These are phyloP conservation scores for Croton laevigatus DNA, from an alignment of 441 rosid genomes.

Conservation along the genomic window DNA sequence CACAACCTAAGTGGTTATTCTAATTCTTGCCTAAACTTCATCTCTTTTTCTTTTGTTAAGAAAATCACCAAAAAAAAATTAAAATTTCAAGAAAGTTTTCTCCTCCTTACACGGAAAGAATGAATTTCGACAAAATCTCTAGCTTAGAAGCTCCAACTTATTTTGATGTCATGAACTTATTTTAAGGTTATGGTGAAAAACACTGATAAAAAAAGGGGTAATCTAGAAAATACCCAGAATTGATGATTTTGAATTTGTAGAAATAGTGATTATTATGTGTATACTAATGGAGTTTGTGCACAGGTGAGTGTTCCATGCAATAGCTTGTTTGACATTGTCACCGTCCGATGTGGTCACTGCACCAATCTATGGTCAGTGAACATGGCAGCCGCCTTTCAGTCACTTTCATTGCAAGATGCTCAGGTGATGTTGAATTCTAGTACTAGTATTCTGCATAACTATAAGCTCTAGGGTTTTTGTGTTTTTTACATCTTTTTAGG, in stretches of 20 bases:
- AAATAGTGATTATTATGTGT: neutral
- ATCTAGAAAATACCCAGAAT: too few relatives aligned
- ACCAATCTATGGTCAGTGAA: constrained; percentile 89
- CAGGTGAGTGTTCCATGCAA: constrained; percentile 97
- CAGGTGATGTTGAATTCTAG: constrained; percentile 42
- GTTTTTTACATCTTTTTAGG: constrained; percentile 21
- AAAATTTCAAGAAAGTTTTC: too few relatives aligned
- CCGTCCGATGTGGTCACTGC: constrained; percentile 98
- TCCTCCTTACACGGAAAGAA: too few relatives aligned
- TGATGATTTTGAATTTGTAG: too few relatives aligned
- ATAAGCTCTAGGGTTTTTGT: constrained; percentile 33
- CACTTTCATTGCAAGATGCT: constrained; percentile 70
- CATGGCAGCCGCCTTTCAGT: constrained; percentile 92
- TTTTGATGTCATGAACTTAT: too few relatives aligned
- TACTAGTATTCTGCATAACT: too few relatives aligned
- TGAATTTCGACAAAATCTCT: too few relatives aligned
- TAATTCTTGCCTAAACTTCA: neutral
- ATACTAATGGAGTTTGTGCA: constrained; percentile 8
- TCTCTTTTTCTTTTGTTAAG: too few relatives aligned
- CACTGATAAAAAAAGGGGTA: too few relatives aligned
- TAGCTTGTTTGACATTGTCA: constrained; percentile 73
- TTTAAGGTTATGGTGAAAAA: too few relatives aligned
- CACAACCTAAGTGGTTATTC: neutral
- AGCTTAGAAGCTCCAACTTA: too few relatives aligned
- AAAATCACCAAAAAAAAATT: too few relatives aligned